These are phyloP conservation scores for Leccinum subatratum DNA, from an alignment of 1,284 basidiomycete species.

Conservation along the genomic window DNA sequence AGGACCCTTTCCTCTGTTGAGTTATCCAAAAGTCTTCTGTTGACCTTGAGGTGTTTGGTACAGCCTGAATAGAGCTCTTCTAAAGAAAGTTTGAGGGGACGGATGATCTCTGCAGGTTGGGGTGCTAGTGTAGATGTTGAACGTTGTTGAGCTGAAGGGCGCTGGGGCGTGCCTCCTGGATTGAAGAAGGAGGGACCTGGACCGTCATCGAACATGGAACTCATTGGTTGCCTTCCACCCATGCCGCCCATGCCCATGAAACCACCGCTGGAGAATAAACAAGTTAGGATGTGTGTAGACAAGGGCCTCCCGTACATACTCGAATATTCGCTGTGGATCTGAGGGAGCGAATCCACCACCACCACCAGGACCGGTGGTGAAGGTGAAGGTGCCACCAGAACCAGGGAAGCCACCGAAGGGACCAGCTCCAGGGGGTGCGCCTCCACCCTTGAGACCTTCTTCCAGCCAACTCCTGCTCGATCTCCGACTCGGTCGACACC, in stretches of 20 bases:
- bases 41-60: slow-evolving; percentile 87
- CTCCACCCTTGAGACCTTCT: slow-evolving; percentile 83
- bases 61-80: slow-evolving; percentile 89
- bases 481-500: slow-evolving; percentile 55
- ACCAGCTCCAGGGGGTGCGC: slow-evolving; percentile 39
- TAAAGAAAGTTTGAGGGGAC: slow-evolving; percentile 82
- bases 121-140: slow-evolving; percentile 25
- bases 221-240: slow-evolving; percentile 34
- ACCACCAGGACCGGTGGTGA: slow-evolving; percentile 47
- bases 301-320: slow-evolving; percentile 47
- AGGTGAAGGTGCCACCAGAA: slow-evolving; percentile 53
- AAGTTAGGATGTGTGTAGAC: slow-evolving; percentile 17
- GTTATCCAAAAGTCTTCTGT: slow-evolving; percentile 69
- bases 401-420: slow-evolving; percentile 48
- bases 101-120: slow-evolving; percentile 65
- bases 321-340: slow-evolving; percentile 90
- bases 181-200: slow-evolving; percentile 47
- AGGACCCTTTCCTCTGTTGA: slow-evolving; percentile 85
- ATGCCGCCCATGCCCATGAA: slow-evolving; percentile 18
- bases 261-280: slow-evolving; percentile 46
- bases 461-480: slow-evolving; percentile 46
- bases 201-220: slow-evolving; percentile 45
- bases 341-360: slow-evolving; percentile 56
- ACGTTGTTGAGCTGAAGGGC: slow-evolving; percentile 25
- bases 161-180: slow-evolving; percentile 44